A percentile compares a stretch with the other conserved stretches of the same genome.
phyloP scores from a whole-genome alignment of 306 rosid species.

The Ceratonia siliqua region DNA sequence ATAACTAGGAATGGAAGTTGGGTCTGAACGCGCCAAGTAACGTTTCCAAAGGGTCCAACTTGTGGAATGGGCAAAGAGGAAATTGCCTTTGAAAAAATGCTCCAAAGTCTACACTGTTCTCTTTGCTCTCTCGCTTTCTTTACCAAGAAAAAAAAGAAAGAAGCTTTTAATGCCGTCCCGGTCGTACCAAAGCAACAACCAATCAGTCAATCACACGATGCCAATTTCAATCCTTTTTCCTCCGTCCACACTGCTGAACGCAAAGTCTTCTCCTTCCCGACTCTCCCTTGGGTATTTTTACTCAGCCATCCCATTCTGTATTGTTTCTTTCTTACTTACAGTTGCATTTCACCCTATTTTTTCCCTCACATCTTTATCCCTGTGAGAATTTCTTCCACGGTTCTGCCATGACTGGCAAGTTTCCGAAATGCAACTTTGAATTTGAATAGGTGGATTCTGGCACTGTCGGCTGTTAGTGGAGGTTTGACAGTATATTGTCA shows the following conservation, averaged over 20 bases:
- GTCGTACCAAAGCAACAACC: not conserved
- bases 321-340: not conserved
- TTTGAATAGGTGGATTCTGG: slow-evolving; percentile 3
- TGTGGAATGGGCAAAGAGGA: too few species aligned
- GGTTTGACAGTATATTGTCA: not conserved
- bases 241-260: not conserved
- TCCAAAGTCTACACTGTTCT: too few species aligned
- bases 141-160: not conserved
- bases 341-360: not conserved
- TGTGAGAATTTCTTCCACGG: not conserved
- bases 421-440: not conserved
- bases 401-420: not conserved
- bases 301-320: not conserved
- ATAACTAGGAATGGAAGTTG: too few species aligned
- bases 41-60: too few species aligned
- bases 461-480: not conserved
- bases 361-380: not conserved
- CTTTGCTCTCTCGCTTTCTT: too few species aligned
- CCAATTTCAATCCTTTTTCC: not conserved
- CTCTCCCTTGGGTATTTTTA: not conserved
- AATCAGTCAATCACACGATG: slow-evolving; percentile 5
- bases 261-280: not conserved
- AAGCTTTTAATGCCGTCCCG: not conserved
- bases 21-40: too few species aligned
- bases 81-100: too few species aligned